Base-by-base conservation (phyloP, 1,284 basidiomycete species). In the Grifola frondosa region DNA sequence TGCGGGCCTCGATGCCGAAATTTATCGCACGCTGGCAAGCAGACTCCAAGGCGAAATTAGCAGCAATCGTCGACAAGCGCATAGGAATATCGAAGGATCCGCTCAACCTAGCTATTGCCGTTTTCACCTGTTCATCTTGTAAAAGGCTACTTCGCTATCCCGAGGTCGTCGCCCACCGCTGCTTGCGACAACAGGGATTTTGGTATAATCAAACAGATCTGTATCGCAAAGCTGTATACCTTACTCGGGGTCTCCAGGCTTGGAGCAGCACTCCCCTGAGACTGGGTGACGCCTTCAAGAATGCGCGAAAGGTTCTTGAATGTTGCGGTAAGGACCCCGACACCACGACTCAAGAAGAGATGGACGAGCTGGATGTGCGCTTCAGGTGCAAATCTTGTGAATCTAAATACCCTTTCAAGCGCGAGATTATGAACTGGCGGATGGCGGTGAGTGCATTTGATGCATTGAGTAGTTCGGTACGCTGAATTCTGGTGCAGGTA, bases 281-380 rank as follows among this genome's bases (percentile, higher is more conserved):
- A 21, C 26, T 16, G 10, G 15, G 21, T n/a, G 10, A 17, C n/a
- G n/a, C n/a, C n/a, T n/a, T n/a, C n/a, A n/a, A n/a, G n/a, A n/a
- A n/a, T n/a, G n/a, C n/a, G n/a, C n/a, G n/a, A 20, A 33, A 20
- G 17, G 13, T 40, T 6, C 16, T 44, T 15, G 17, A 13, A 24
- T 23, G 19, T 20, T 40, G 37, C 26, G 44, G 44, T 12, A 45
- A 34, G 29, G 31, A 40, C n/a, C 44, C 31, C n/a, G 28, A 22
- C 15, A 16, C 20, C 10, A 33, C 21, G 10, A 46, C 44, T 11
- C n/a, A 9, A 12, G 17, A 30, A 10, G 44, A 40, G 17, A 46
- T 46, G 44, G 31, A 41, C 20, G 26, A 29, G 22, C 29, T 41
- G 12, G 30, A 44, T 16, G 19, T 23, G 12, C 17, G 41, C 5